Base-by-base conservation (phyloP, 805 yeast genomes). In the Candida ovalis region DNA sequence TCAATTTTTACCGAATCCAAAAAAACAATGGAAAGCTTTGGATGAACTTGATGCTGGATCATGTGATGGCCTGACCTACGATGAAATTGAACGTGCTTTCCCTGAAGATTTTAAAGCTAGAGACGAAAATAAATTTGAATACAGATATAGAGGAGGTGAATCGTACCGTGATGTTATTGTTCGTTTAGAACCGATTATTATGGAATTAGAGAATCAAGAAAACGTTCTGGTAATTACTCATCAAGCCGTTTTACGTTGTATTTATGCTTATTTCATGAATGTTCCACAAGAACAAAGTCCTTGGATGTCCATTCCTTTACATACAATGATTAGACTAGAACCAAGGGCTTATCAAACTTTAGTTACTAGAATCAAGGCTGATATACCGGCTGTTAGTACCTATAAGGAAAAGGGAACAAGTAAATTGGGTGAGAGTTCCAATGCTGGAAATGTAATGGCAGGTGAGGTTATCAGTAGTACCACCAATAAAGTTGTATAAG, bases 291-390 rank as follows among this genome's bases (percentile, higher is more conserved):
- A 92, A 59, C 92, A 89, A 66, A 81, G 91, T 49, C 99, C 99
- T 4, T 94, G 99, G 99, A 90, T 94, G 96, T 88, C 95, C 36
- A 95, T 94, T 50, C 99, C 99, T 5, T 73, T 94, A 59, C 99
- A 94, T 64, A 94, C 99, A 0, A 72, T 94, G 64, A 94, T 94
- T 60, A 86, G 89, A 63, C 73, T 94, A 53, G 98, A 94, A 65
- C 97, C 97, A n/a, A 77, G 96, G 48, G 97, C 99, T 0, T 91
- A 88, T 61, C 84, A 84, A 43, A 91, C 99, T 0, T 69, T 83
- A 39, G 98, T 91, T 17, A 86, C 92, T 18, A 77, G 95, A 58
- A 88, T 94, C 49, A 89, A 89, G 58, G 99, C 98, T 0, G 88
- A 94, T 64, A 92, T 94, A 44, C 99, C 99, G 2, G 99, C 99